These are phyloP conservation scores for Coemansia sp. DNA, from an alignment of 192 early-diverging fungal genomes.

Conservation along the genomic window DNA sequence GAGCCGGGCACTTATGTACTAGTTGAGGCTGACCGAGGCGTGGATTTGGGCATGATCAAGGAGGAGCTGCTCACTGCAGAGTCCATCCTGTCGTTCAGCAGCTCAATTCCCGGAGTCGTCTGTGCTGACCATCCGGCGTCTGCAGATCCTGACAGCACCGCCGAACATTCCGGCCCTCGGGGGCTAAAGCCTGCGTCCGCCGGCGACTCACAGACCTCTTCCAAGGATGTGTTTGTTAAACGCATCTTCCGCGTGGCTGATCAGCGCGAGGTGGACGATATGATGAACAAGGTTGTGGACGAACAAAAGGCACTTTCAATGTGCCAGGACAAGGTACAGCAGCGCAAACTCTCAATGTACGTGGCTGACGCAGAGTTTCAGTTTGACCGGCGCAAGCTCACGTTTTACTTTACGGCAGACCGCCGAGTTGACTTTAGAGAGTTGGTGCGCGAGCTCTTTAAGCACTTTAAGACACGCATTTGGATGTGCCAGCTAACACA, in stretches of 20 bases:
- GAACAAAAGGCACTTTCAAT: conserved; percentile 85
- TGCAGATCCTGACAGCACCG: background rate
- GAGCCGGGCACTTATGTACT: conserved; percentile 30
- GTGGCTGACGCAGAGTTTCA: conserved; percentile 98
- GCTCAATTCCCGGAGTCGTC: conserved; percentile 2
- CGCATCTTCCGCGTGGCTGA: conserved; percentile 84
- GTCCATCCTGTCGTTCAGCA: conserved; percentile 26
- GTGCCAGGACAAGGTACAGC: conserved; percentile 87
- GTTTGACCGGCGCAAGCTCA: conserved; percentile 96
- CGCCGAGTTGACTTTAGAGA: conserved; percentile 95
- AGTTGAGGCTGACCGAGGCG: conserved; percentile 53
- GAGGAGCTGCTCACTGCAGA: conserved; percentile 28
- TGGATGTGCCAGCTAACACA: conserved; percentile 75
- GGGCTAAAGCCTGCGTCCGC: background rate
- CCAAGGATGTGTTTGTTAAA: conserved; percentile 86
- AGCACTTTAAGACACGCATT: conserved; percentile 97
- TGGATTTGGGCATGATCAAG: conserved; percentile 43
- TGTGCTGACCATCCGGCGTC: background rate
- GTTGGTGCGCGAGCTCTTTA: conserved; percentile 93
- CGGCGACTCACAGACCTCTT: background rate
- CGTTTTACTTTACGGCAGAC: conserved; percentile 94
- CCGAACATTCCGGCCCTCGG: background rate
- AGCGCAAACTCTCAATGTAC: conserved; percentile 92
- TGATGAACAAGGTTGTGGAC: conserved; percentile 82
- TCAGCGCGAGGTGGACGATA: conserved; percentile 74